Conservation (phyloP, 805 yeast species). For the Suhomyces faveliae region DNA sequence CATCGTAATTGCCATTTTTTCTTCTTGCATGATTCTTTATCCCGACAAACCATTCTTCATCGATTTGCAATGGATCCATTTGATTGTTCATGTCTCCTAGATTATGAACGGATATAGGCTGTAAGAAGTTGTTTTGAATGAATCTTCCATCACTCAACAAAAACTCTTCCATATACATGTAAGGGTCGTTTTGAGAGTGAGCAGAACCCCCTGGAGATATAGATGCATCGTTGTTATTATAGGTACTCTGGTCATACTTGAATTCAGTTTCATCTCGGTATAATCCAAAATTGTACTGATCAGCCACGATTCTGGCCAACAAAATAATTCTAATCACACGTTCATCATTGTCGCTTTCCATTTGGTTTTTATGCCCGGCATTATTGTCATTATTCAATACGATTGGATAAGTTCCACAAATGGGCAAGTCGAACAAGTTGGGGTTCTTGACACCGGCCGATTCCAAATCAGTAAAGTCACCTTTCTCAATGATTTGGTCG, state of each 20-base stretch:
- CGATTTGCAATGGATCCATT: constrained; percentile 13
- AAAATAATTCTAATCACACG: constrained; percentile 52
- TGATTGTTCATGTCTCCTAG: constrained; percentile 18
- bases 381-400: constrained; percentile 12
- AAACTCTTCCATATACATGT: constrained; percentile 31
- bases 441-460: constrained; percentile 56
- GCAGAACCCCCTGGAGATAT: constrained; percentile 16
- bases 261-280: constrained; percentile 47
- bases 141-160: constrained; percentile 42
- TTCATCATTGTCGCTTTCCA: constrained; percentile 46
- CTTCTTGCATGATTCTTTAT: neutral
- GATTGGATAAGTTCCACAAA: constrained; percentile 51
- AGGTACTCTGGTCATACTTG: constrained; percentile 35
- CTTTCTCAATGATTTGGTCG: constrained; percentile 55
- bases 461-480: constrained; percentile 47
- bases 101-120: constrained; percentile 33
- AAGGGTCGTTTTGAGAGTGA: constrained; percentile 20
- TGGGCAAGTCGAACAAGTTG: constrained; percentile 62
- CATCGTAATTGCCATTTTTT: neutral
- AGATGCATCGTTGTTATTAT: constrained; percentile 24
- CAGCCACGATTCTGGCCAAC: constrained; percentile 51
- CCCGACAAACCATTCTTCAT: constrained; percentile 24
- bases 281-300: constrained; percentile 54
- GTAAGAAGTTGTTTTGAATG: constrained; percentile 39
- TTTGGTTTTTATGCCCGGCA: constrained; percentile 18